Evolutionary conservation across 2,329 filamentous ascomycete species (phyloP), one percentile per base, ranked within the genome.

Genomic region (Elsinoe ampelina): DNA sequence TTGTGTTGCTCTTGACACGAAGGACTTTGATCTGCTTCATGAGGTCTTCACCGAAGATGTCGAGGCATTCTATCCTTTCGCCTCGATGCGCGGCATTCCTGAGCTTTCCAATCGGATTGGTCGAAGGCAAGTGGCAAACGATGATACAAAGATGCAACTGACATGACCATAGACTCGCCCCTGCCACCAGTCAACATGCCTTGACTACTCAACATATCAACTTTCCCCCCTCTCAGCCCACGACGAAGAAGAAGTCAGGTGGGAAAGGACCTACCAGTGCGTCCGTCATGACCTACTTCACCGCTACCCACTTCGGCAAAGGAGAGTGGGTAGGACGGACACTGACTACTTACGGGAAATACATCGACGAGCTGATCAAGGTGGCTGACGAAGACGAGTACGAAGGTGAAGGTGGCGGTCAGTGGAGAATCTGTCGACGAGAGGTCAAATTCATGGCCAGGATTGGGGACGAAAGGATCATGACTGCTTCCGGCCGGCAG

Each of bases 1-100:
- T 62, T 75, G 72, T 63, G 67, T 74, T 41, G 73, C 73, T 1
- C 65, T 75, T 5, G 73, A 75, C 60, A 68, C 68, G 13, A 75
- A 75, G 58, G 58, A 71, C 55, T 74, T 71, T 50, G 43, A 61
- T 3, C 63, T 72, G 1, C 65, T 76, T 2, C 51, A 63, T 3
- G 61, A 71, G 34, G 72, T 76, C 55, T 75, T 76, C 62, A 63
- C 66, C 1, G 51, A 64, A 5, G 69, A 75, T 58, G 70, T 73
- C 10, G 63, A 66, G 5, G 71, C 72, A 13, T 61, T 68, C 20
- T 76, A 76, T 54, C 72, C 73, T 1, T 68, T 69, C 47, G 52
- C 55, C 5, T 58, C 65, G 19, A 60, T 73, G 48, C 65, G 66
- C 35, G 71, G 71, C 22, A 62, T 71, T 1, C 58, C 69, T 6